These are phyloP conservation scores for Globisporangium ultimum DNA, from an alignment of 352 stramenopile species.

Conservation along the genomic window DNA sequence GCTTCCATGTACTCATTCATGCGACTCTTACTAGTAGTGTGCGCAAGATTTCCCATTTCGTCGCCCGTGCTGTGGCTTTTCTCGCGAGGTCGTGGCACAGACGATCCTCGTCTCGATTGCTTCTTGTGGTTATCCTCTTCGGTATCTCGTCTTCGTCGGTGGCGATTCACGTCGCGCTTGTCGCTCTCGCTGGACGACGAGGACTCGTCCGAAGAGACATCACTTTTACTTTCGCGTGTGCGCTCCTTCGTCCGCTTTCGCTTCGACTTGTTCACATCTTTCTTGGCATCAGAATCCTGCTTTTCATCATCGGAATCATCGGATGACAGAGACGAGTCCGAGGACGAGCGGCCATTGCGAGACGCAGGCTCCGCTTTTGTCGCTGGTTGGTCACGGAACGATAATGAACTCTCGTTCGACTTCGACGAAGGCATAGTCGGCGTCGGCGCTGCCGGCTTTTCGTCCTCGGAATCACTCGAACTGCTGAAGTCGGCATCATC, in stretches of 20 bases:
- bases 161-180: slow-evolving; percentile 8
- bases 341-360: slow-evolving; percentile 20
- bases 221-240: slow-evolving; percentile 9
- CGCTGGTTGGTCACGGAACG: background rate
- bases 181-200: slow-evolving; percentile 13
- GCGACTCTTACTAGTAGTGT: slow-evolving; percentile 54
- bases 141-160: slow-evolving; percentile 21
- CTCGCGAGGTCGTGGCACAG: slow-evolving; percentile 30
- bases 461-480: slow-evolving; percentile 37
- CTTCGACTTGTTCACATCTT: slow-evolving; percentile 15
- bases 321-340: slow-evolving; percentile 18
- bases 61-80: slow-evolving; percentile 37
- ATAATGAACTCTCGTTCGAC: background rate
- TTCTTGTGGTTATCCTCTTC: slow-evolving; percentile 16
- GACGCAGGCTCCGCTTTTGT: slow-evolving; percentile 14
- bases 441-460: background rate
- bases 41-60: slow-evolving; percentile 9
- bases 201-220: slow-evolving; percentile 5
- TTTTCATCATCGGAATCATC: slow-evolving; percentile 18
- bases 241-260: slow-evolving; percentile 10
- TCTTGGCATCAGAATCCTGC: slow-evolving; percentile 18
- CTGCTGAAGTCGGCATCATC: slow-evolving; percentile 53
- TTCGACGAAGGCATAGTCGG: background rate
- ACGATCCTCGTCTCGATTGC: slow-evolving; percentile 26
- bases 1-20: slow-evolving; percentile 91